phyloP scores from a whole-genome alignment of 2,329 filamentous ascomycete species.

The Alternaria metachromatica region DNA sequence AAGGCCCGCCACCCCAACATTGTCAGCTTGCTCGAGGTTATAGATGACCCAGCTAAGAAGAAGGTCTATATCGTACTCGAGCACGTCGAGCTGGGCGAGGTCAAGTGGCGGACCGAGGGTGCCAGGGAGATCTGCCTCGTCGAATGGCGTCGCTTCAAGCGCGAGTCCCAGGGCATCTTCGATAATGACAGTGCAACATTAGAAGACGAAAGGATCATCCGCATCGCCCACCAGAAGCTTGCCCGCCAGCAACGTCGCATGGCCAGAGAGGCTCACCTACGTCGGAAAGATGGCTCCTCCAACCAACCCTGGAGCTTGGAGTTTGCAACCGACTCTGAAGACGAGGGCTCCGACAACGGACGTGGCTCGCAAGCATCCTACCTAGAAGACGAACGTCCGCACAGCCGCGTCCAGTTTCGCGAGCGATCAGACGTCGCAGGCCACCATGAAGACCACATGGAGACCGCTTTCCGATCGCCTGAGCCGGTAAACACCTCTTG shows the following conservation, averaged over 20 bases:
- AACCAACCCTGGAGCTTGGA: conserved; percentile 85
- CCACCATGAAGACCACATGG: conserved; percentile 39
- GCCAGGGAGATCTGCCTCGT: conserved; percentile 81
- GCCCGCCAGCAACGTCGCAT: conserved; percentile 54
- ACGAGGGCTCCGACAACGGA: conserved; percentile 51
- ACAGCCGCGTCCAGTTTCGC: conserved; percentile 25
- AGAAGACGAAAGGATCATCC: conserved; percentile 54
- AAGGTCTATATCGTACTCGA: conserved; percentile 99
- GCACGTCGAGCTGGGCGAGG: conserved; percentile 91
- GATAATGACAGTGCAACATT: conserved; percentile 51
- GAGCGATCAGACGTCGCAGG: conserved; percentile 26
- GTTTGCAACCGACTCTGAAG: conserved; percentile 69
- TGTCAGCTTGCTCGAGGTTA: conserved; percentile 92
- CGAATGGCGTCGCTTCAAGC: conserved; percentile 81
- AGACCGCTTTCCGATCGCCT: conserved; percentile 43
- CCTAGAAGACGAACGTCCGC: conserved; percentile 25
- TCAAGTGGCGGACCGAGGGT: conserved; percentile 91
- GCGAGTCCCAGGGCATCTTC: conserved; percentile 63
- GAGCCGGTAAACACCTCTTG: conserved; percentile 25
- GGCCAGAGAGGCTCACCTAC: conserved; percentile 45
- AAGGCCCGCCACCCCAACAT: conserved; percentile 98
- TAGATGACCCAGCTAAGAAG: conserved; percentile 93
- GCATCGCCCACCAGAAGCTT: conserved; percentile 43
- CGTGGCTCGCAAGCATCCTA: conserved; percentile 35
- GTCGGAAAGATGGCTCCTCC: conserved; percentile 46